Conservation (phyloP, 805 yeast species). For the Lipomyces lipofer region DNA sequence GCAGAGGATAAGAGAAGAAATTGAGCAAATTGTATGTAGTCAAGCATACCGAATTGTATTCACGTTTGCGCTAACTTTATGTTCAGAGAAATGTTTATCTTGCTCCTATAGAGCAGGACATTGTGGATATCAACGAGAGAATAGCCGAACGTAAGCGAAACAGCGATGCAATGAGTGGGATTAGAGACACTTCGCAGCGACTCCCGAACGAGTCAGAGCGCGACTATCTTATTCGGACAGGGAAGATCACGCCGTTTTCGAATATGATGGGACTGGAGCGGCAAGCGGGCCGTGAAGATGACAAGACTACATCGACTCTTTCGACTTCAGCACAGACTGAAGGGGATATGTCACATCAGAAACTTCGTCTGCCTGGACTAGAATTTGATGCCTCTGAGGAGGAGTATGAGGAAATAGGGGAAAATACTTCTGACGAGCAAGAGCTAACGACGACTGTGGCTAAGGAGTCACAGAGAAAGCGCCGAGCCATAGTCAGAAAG, state of each 20-base stretch:
- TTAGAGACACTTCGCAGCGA: conserved; percentile 36
- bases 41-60: conserved; percentile 27
- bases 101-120: conserved; percentile 56
- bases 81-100: conserved; percentile 50
- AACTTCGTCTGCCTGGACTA: conserved; percentile 27
- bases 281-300: conserved; percentile 37
- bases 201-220: conserved; percentile 74
- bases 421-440: conserved; percentile 34
- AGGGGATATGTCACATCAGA: conserved; percentile 23
- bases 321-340: background rate
- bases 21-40: conserved; percentile 45
- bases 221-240: conserved; percentile 82
- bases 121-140: conserved; percentile 59
- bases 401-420: conserved; percentile 34
- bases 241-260: conserved; percentile 93
- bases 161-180: conserved; percentile 17
- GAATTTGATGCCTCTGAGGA: conserved; percentile 31
- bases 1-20: conserved; percentile 54
- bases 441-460: conserved; percentile 1
- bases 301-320: background rate
- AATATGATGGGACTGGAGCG: conserved; percentile 58
- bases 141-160: conserved; percentile 40
- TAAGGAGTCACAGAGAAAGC: conserved; percentile 8
- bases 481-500: conserved; percentile 3
- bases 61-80: no score